Conservation (phyloP, 176 grass and related monocot species). For the Lolium rigidum region DNA sequence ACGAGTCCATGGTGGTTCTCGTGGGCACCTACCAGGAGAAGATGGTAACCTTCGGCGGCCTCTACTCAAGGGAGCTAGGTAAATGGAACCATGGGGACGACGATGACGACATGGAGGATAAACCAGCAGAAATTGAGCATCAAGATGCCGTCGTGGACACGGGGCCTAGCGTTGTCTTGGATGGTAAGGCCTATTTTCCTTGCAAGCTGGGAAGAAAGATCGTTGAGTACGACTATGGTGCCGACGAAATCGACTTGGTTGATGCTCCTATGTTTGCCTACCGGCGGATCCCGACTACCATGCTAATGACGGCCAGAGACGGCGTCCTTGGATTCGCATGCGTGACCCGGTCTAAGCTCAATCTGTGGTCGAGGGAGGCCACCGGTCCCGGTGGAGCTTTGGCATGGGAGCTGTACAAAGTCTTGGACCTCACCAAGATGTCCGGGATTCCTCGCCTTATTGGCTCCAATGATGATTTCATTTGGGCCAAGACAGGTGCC, state of each 20-base stretch:
- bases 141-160: not conserved
- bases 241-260: not conserved
- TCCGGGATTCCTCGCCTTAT: not conserved
- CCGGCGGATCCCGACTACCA: not conserved
- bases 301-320: not conserved
- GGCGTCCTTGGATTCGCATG: not conserved
- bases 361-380: not conserved
- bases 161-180: not conserved
- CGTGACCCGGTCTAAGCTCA: not conserved
- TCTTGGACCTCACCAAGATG: not conserved
- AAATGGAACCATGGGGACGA: not conserved
- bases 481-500: not conserved
- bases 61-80: not conserved
- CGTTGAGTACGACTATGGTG: not conserved
- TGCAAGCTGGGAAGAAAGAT: not conserved
- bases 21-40: not conserved
- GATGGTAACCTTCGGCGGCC: not conserved
- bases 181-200: not conserved
- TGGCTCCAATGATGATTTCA: not conserved
- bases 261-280: not conserved
- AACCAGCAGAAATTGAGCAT: not conserved
- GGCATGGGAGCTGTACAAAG: not conserved
- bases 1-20: not conserved
- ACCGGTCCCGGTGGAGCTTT: not conserved
- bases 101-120: not conserved